These are phyloP conservation scores for Phytophthora pseudosyringae DNA, from an alignment of 352 stramenopile genomes.

Conservation along the genomic window DNA sequence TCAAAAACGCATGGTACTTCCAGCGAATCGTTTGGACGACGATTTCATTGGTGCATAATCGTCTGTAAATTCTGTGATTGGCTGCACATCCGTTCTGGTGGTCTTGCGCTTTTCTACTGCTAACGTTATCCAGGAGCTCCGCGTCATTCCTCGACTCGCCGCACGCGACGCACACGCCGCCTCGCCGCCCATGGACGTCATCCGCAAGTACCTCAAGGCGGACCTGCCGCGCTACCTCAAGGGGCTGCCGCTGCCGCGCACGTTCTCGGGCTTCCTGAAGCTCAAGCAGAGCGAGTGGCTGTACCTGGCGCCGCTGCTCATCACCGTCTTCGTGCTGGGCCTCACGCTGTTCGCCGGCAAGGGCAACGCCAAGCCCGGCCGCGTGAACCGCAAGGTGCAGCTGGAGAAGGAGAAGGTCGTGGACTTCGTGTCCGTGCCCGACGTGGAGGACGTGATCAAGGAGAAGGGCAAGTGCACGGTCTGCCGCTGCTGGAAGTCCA, in stretches of 20 bases:
- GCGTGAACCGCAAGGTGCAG: conserved; percentile 72
- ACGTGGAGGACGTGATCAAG: conserved; percentile 81
- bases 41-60: conserved; percentile 3
- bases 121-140: conserved; percentile 1
- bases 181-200: conserved; percentile 64
- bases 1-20: conserved; percentile 2
- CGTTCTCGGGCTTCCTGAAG: conserved; percentile 83
- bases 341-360: conserved; percentile 77
- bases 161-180: not conserved
- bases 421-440: conserved; percentile 63
- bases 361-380: conserved; percentile 52
- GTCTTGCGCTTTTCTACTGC: conserved; percentile 19
- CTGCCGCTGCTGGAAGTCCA: conserved; percentile 91
- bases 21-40: conserved; percentile 14
- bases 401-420: conserved; percentile 88
- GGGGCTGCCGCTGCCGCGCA: conserved; percentile 80
- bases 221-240: conserved; percentile 86
- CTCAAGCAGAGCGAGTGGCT: conserved; percentile 88
- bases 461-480: conserved; percentile 86
- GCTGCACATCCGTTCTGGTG: conserved; percentile 25
- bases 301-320: conserved; percentile 82
- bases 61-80: conserved; percentile 5
- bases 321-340: conserved; percentile 77
- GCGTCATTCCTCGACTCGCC: conserved; percentile 31
- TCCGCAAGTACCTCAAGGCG: conserved; percentile 83